Evolutionary conservation across 371 early-diverging fungal species (phyloP).

Genomic region (Mortierella sp.): DNA sequence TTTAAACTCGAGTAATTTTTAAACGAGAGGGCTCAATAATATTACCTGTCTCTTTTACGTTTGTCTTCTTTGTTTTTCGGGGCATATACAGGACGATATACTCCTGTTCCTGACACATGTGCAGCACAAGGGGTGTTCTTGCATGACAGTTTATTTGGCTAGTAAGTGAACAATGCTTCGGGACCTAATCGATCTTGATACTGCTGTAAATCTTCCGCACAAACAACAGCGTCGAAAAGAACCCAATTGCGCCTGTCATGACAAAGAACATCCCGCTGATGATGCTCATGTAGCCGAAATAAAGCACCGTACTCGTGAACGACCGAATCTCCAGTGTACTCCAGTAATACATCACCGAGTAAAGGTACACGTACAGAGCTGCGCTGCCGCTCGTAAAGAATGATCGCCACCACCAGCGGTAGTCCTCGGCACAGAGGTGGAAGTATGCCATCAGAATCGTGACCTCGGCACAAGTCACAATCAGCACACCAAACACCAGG

Average conservation of each 20-base stretch:
- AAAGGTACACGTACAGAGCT: conserved; percentile 90
- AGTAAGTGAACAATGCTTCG: too few relatives aligned
- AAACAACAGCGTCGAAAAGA: conserved; percentile 77
- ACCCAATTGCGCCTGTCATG: conserved; percentile 86
- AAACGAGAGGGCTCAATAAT: too few relatives aligned
- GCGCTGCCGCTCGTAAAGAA: conserved; percentile 91
- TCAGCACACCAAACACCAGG: conserved; percentile 81
- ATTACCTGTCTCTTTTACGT: too few relatives aligned
- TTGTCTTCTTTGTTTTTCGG: too few relatives aligned
- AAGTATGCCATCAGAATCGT: conserved; percentile 93
- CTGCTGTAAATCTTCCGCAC: conserved; percentile 78
- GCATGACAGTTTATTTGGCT: too few relatives aligned
- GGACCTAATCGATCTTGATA: conserved; percentile 73
- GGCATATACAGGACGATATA: too few relatives aligned
- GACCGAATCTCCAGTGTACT: conserved; percentile 78
- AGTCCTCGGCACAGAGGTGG: conserved; percentile 92
- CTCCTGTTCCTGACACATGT: too few relatives aligned
- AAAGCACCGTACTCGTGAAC: conserved; percentile 83
- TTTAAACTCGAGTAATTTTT: too few relatives aligned
- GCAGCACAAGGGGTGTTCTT: too few relatives aligned
- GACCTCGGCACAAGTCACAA: conserved; percentile 86
- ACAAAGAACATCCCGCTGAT: conserved; percentile 81
- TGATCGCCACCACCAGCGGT: conserved; percentile 96
- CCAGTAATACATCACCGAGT: conserved; percentile 83
- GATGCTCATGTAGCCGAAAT: conserved; percentile 92